A percentile compares a stretch with the other conserved stretches of the same genome.
Evolutionary conservation across 495 filamentous ascomycete species (phyloP).

Genomic region (Bacidia gigantensis): DNA sequence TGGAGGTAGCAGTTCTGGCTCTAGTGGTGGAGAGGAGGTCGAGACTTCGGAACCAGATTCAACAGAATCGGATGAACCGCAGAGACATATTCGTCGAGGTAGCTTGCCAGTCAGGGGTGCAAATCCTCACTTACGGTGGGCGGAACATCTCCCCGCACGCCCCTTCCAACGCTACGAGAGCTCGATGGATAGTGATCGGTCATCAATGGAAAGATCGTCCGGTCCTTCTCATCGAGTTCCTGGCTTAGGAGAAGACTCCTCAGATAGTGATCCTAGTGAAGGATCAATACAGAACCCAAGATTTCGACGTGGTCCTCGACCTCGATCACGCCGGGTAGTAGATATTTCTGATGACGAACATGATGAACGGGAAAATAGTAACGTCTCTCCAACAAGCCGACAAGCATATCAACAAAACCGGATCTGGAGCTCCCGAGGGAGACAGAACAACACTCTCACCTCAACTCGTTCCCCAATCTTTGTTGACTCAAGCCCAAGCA

Average conservation of each 20-base stretch:
- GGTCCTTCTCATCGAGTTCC: not conserved
- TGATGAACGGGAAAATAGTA: not conserved
- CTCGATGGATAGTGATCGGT: not conserved
- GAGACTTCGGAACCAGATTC: slow-evolving; percentile 4
- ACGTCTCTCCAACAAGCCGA: not conserved
- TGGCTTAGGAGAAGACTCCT: not conserved
- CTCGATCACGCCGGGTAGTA: not conserved
- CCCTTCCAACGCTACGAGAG: not conserved
- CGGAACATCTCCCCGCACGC: not conserved
- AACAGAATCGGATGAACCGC: not conserved
- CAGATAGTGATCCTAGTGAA: not conserved
- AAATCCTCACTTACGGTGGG: not conserved
- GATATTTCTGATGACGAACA: not conserved
- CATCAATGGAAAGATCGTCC: not conserved
- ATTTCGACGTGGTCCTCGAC: not conserved
- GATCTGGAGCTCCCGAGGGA: not conserved
- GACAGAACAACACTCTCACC: not conserved
- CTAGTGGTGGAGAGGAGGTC: slow-evolving; percentile 26
- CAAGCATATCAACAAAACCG: not conserved
- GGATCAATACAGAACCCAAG: not conserved
- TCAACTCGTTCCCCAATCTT: slow-evolving; percentile 7
- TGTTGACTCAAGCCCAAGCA: slow-evolving; percentile 9
- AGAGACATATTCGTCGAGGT: not conserved
- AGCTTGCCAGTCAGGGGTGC: not conserved
- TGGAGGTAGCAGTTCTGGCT: slow-evolving; percentile 39